These are phyloP conservation scores for Acrocalymma vagum DNA, from an alignment of 2,329 filamentous ascomycete species.

Conservation along the genomic window DNA sequence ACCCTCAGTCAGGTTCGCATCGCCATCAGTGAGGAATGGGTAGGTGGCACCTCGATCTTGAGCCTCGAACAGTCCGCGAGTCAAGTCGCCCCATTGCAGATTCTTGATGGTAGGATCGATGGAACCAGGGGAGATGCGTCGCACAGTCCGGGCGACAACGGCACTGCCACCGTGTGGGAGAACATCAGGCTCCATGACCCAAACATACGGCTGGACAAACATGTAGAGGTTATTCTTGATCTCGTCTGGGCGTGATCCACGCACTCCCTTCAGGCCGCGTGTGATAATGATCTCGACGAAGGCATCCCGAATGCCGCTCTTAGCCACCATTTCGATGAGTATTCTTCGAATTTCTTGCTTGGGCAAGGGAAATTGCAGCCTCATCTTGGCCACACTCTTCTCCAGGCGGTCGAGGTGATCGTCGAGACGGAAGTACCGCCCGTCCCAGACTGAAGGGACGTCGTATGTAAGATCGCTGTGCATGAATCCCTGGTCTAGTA, in stretches of 20 bases:
- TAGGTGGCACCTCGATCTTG: constrained; percentile 56
- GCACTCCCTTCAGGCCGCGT: constrained; percentile 54
- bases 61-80: constrained; percentile 57
- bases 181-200: constrained; percentile 58
- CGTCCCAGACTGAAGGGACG: constrained; percentile 61
- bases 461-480: constrained; percentile 63
- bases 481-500: constrained; percentile 62
- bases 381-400: constrained; percentile 56
- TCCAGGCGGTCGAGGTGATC: constrained; percentile 58
- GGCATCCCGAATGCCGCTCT: constrained; percentile 58
- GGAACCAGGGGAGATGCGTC: constrained; percentile 54
- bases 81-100: constrained; percentile 61
- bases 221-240: constrained; percentile 56
- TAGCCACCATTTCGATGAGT: constrained; percentile 55
- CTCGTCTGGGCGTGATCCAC: constrained; percentile 45
- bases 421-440: constrained; percentile 61
- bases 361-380: constrained; percentile 54
- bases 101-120: constrained; percentile 64
- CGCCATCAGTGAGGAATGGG: constrained; percentile 61
- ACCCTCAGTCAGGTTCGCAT: constrained; percentile 60
- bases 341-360: constrained; percentile 50
- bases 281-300: constrained; percentile 63
- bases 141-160: constrained; percentile 56
- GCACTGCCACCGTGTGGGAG: constrained; percentile 54
- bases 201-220: constrained; percentile 59